Percentiles rank a stretch among this genome's conserved stretches.
phyloP scores from a whole-genome alignment of 176 grass and related monocot genomes.

The Phoenix dactylifera region DNA sequence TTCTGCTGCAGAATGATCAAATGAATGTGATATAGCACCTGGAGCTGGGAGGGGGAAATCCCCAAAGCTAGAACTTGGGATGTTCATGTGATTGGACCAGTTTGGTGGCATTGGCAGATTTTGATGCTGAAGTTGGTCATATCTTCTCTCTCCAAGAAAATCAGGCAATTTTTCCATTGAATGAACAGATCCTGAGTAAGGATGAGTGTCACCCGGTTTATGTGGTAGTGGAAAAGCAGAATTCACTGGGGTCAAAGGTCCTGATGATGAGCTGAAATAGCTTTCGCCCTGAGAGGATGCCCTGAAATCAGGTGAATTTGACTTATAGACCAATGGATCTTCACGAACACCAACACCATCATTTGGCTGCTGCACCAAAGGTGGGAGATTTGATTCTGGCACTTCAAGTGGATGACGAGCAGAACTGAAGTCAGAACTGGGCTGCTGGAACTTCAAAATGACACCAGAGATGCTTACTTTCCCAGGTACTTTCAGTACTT shows the following conservation, averaged over 20 bases:
- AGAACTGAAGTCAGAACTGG: constrained; percentile 36
- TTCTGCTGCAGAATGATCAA: constrained; percentile 18
- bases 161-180: constrained; percentile 28
- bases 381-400: constrained; percentile 13
- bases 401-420: constrained; percentile 27
- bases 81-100: constrained; percentile 26
- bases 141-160: constrained; percentile 15
- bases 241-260: constrained; percentile 21
- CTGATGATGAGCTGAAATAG: constrained; percentile 29
- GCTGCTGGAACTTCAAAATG: constrained; percentile 68
- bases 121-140: constrained; percentile 25
- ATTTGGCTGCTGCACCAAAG: constrained; percentile 19
- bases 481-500: constrained; percentile 84
- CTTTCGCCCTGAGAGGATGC: constrained; percentile 31
- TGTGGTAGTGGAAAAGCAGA: constrained; percentile 25
- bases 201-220: constrained; percentile 28
- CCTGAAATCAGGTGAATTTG: constrained; percentile 32
- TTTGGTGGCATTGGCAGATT: constrained; percentile 22
- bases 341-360: constrained; percentile 20
- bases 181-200: constrained; percentile 27
- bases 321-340: constrained; percentile 23
- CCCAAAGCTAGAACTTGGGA: constrained; percentile 26
- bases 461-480: constrained; percentile 97
- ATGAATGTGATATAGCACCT: constrained; percentile 16
- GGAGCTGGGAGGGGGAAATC: constrained; percentile 20